Conservation (phyloP, 2,329 filamentous ascomycete species). For the Ophiostoma tasmaniense region DNA sequence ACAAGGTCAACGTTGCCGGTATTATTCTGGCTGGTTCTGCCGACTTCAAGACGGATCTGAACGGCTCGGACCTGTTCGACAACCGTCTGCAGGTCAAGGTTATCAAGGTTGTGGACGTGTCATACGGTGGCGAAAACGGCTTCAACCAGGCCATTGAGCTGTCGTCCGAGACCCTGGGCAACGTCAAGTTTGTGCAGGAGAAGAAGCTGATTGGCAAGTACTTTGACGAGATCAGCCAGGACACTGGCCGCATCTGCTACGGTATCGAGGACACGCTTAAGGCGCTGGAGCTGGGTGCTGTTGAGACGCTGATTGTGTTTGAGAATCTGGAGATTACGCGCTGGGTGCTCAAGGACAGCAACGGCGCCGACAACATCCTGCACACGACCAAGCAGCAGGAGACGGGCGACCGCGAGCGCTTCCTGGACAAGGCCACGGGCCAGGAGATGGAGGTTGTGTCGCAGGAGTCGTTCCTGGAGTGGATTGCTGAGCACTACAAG, state of each 20-base stretch:
- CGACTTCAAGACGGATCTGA: conserved; percentile 99
- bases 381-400: conserved; percentile 88
- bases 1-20: conserved; percentile 97
- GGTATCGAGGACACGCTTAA: conserved; percentile 97
- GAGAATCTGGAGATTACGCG: conserved; percentile 94
- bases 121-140: conserved; percentile 96
- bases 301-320: conserved; percentile 90
- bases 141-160: conserved; percentile 99
- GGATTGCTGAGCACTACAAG: conserved; percentile 97
- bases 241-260: conserved; percentile 95
- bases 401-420: conserved; percentile 62
- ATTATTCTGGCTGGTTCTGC: conserved; percentile 93
- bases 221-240: conserved; percentile 98
- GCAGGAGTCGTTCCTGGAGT: conserved; percentile 92
- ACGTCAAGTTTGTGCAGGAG: conserved; percentile 99
- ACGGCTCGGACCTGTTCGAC: conserved; percentile 96
- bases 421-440: conserved; percentile 91
- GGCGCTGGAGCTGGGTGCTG: conserved; percentile 88
- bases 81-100: conserved; percentile 85
- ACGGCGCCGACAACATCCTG: conserved; percentile 62
- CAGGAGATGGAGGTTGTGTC: conserved; percentile 94
- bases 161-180: conserved; percentile 88
- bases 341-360: conserved; percentile 77
- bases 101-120: conserved; percentile 98
- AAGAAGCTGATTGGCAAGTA: conserved; percentile 99